Evolutionary conservation across 2,329 filamentous ascomycete genomes (phyloP), one percentile per base, ranked within the genome.

Genomic region (Lachnellula subtilissima): DNA sequence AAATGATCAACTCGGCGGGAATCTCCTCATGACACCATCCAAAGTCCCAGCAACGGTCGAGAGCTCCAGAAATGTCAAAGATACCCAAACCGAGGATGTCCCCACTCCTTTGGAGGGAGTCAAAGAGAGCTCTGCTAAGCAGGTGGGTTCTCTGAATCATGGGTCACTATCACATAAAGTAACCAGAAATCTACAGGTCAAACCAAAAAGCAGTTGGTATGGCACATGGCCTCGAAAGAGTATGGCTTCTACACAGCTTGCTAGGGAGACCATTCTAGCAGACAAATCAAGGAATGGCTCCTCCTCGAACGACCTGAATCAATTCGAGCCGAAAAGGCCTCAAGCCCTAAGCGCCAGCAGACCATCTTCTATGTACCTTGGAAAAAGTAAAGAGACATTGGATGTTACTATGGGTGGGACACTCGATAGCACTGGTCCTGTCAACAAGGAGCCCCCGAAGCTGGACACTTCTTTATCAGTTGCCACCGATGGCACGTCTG

Each of bases 201-300:
- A 64, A 40, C 50, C 61, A 8, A 67, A 64, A 19, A 58, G 58
- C 22, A 85, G 82, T 67, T 86, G 83, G 83, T 86, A 86, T 68
- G 81, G 81, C 23, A 69, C 83, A 17, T 85, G 81, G 81, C 79
- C 81, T 17, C 74, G 79, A 58, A 86, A 86, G 65, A 80, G 83
- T 6, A 72, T 75, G 15, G 76, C 83, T 28, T 86, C 82, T 8
- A 85, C 79, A 5, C 80, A 83, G 51, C 73, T 87, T 46, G 81
- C 82, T 3, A 77, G 76, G 60, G 83, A 87, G 67, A 82, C 79
- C 12, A 85, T 86, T 28, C 70, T 82, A 47, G 83, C 82, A 32
- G 81, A 69, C 52, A 70, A 68, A 54, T 53, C 65, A 9, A 60
- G 57, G n/a, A 70, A 65, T 50, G 61, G 56, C 12, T 43, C 55